Evolutionary conservation across 305 asterid genomes (phyloP).

Genomic region (Rubia tinctorum): DNA sequence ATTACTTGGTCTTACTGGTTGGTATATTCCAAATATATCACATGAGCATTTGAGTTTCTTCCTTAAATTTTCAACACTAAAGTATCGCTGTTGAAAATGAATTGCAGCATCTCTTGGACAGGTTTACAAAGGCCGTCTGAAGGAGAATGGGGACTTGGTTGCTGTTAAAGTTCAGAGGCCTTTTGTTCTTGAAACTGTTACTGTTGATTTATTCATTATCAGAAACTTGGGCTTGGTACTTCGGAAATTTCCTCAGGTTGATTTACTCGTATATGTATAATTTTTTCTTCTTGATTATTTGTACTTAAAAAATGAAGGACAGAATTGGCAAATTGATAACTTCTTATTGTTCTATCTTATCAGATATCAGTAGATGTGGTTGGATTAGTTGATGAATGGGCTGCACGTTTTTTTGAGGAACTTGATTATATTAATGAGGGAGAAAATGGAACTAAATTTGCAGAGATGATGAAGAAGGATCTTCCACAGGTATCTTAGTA

Average conservation of each 20-base stretch:
- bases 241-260: constrained; percentile 91
- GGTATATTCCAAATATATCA: background rate
- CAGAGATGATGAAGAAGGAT: constrained; percentile 96
- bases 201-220: constrained; percentile 82
- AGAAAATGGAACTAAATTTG: constrained; percentile 87
- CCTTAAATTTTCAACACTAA: background rate
- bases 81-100: constrained; percentile 24
- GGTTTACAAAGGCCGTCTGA: constrained; percentile 94
- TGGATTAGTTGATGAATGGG: constrained; percentile 99
- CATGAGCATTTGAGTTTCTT: background rate
- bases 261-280: constrained; percentile 10
- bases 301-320: background rate
- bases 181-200: constrained; percentile 97
- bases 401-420: constrained; percentile 98
- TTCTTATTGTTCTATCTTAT: constrained; percentile 18
- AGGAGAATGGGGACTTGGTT: constrained; percentile 91
- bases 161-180: constrained; percentile 99
- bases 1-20: background rate
- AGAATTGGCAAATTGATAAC: constrained; percentile 13
- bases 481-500: constrained; percentile 75
- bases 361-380: constrained; percentile 91
- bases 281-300: constrained; percentile 13
- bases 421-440: constrained; percentile 98
- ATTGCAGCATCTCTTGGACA: constrained; percentile 97
- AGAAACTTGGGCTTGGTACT: constrained; percentile 87